Percentiles rank a stretch among this genome's conserved stretches.
phyloP scores from a whole-genome alignment of 257 asterid genomes.

The Solanum dulcamara region DNA sequence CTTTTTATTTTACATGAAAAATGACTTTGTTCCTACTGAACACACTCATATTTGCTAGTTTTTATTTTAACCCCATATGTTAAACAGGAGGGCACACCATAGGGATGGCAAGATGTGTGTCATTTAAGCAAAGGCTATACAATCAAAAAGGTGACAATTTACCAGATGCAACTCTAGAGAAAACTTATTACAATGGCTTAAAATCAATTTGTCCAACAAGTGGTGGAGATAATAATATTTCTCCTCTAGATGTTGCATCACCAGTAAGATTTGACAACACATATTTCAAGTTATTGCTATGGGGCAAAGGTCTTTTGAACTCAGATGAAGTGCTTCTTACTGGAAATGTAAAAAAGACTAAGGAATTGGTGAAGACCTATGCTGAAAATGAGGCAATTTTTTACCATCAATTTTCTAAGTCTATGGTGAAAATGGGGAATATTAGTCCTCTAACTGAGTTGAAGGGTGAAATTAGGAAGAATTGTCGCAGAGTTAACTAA shows the following conservation, averaged over 20 bases:
- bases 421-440: conserved; percentile 75
- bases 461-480: conserved; percentile 60
- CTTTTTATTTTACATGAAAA: no score
- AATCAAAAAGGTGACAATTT: conserved; percentile 53
- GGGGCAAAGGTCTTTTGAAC: conserved; percentile 59
- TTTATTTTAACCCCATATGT: not conserved
- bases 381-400: conserved; percentile 49
- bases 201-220: conserved; percentile 41
- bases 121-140: conserved; percentile 66
- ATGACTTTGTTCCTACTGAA: not conserved
- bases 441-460: conserved; percentile 46
- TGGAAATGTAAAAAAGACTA: conserved; percentile 28
- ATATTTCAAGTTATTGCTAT: conserved; percentile 51
- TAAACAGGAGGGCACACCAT: conserved; percentile 70
- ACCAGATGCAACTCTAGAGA: conserved; percentile 53
- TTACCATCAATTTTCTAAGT: conserved; percentile 51
- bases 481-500: conserved; percentile 47
- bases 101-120: conserved; percentile 68
- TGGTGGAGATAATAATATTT: conserved; percentile 59
- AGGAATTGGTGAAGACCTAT: conserved; percentile 38
- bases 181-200: conserved; percentile 32
- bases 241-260: conserved; percentile 58
- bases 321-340: conserved; percentile 59
- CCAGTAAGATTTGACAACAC: conserved; percentile 65
- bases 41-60: not conserved